Conservation (phyloP, 148 eudicot species). For the Amaranthus palmeri region DNA sequence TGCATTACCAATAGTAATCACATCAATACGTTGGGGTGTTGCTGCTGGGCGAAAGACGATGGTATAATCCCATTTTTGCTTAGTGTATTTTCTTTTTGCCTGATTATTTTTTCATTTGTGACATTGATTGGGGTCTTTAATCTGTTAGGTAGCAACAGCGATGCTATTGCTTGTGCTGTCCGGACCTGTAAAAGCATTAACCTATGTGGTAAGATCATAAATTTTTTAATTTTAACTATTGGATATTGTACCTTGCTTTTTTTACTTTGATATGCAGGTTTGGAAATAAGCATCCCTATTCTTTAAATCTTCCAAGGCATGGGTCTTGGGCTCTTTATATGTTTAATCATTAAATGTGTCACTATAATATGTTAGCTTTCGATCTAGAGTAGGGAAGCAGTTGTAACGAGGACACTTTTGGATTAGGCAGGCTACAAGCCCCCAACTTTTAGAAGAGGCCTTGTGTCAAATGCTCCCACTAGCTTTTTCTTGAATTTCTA, state of each 20-base stretch:
- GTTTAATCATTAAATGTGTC: background rate
- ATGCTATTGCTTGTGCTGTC: conserved; percentile 71
- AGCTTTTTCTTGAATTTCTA: background rate
- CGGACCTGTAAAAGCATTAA: conserved; percentile 88
- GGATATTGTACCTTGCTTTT: background rate
- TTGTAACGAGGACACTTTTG: background rate
- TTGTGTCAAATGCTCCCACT: background rate
- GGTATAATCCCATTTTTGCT: conserved; percentile 37
- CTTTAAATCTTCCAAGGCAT: background rate
- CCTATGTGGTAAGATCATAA: conserved; percentile 51
- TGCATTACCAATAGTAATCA: conserved; percentile 81
- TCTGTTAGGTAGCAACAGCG: conserved; percentile 71
- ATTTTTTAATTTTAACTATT: background rate
- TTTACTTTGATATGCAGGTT: background rate
- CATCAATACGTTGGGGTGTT: conserved; percentile 91
- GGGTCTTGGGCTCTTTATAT: background rate
- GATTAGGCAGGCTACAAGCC: background rate
- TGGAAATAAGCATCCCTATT: background rate
- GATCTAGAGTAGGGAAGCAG: background rate
- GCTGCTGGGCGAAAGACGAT: conserved; percentile 94
- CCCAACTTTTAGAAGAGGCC: background rate
- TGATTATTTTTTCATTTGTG: background rate
- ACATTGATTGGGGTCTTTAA: conserved; percentile 7
- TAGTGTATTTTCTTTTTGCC: background rate
- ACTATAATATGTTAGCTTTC: background rate